Evolutionary conservation across 2,329 filamentous ascomycete species (phyloP), one percentile per base, ranked within the genome.

Genomic region (Colletotrichum shisoi): DNA sequence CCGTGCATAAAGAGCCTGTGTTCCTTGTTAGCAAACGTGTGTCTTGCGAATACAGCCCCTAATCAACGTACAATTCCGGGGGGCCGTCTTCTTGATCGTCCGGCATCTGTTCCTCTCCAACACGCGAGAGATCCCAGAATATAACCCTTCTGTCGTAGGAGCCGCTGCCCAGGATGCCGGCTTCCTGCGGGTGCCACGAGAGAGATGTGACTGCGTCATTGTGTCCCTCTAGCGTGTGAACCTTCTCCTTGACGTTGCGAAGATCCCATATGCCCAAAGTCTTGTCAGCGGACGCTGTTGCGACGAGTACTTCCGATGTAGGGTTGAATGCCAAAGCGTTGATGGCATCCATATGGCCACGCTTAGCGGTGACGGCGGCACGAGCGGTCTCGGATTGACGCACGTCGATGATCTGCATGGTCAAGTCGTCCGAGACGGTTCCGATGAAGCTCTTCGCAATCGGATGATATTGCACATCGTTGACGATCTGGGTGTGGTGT

Each of bases 261-360:
- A 99, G 81, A 80, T 99, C 95, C 93, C 95, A 99, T 63, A 99
- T 85, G 12, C 91, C 94, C 69, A 99, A 92, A 0, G 93, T 95
- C 81, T 97, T 96, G 77, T 99, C 95, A 0, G 92, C 93, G 34
- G 94, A 98, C 2, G 93, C 95, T 0, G 95, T 98, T 11, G 94
- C 95, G 45, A 99, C 84, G 44, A 97, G 85, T 42, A 91, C 92
- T 75, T 99, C 94, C n/a, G 90, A 91, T 39, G 89, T 90, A 0
- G 94, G 94, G 75, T 97, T 97, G 82, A 97, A 99, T 0, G 95
- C 90, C 31, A 99, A 83, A n/a, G 93, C 91, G 76, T 99, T 99
- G 78, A 99, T 94, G 19, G 94, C 94, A 77, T 98, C 95, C 9
- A 86, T 86, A 76, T 99, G 96, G 11, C 94, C 94, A 56, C 87